Conservation (phyloP, 176 grass and related monocot species). For the Hordeum vulgare region DNA sequence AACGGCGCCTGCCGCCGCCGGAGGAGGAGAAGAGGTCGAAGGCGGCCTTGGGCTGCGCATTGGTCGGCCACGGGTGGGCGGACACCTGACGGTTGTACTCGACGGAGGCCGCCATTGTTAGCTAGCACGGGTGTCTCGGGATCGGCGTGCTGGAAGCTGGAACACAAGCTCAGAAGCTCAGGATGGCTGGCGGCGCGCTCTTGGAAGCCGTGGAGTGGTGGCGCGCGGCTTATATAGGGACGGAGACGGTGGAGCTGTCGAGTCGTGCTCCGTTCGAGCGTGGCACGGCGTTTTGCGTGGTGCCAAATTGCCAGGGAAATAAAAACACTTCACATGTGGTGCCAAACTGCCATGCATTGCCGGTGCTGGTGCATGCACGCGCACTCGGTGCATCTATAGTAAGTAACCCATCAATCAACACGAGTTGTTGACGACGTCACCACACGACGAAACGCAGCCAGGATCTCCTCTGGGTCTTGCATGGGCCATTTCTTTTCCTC, state of each 20-base stretch:
- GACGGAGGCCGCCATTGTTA: slow-evolving; percentile 45
- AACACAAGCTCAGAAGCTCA: neutral
- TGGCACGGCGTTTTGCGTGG: neutral
- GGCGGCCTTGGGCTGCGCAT: slow-evolving; percentile 22
- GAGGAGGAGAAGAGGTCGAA: slow-evolving; percentile 39
- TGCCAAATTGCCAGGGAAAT: neutral
- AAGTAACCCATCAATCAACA: neutral
- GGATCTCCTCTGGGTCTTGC: neutral
- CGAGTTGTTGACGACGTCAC: slow-evolving; percentile 17
- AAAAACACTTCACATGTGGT: neutral
- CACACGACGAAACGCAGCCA: slow-evolving; percentile 1
- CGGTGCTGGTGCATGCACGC: neutral
- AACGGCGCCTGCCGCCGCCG: neutral
- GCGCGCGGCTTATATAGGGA: slow-evolving; percentile 22
- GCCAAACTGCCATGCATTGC: neutral
- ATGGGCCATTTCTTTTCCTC: neutral
- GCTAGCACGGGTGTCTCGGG: neutral
- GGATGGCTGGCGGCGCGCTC: slow-evolving; percentile 17
- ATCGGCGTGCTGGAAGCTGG: neutral
- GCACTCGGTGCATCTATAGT: neutral
- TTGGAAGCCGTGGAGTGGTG: slow-evolving; percentile 27
- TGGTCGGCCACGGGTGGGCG: slow-evolving; percentile 27
- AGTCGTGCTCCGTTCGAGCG: neutral
- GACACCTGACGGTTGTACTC: slow-evolving; percentile 36
- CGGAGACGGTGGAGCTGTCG: too few relatives aligned